Percentiles rank a stretch among this genome's conserved stretches.
Conservation (phyloP, 352 stramenopile species). For the Globisporangium alternatum region DNA sequence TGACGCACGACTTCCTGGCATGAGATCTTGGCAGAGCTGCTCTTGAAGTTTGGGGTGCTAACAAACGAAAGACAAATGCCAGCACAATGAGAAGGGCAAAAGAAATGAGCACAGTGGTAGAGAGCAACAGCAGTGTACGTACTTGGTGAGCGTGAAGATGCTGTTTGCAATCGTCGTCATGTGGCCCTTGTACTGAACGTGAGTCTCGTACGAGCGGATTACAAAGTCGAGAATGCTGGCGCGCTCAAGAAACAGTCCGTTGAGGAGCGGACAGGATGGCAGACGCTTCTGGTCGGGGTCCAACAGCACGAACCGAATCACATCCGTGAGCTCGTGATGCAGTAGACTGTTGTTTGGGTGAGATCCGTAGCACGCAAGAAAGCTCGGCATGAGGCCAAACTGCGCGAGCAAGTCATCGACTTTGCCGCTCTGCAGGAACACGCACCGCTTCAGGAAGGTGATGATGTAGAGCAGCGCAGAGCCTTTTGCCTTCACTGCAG, state of each 20-base stretch:
- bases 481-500: constrained; percentile 56
- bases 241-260: constrained; percentile 67
- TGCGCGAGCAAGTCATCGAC: constrained; percentile 69
- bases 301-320: constrained; percentile 84
- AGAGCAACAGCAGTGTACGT: constrained; percentile 21
- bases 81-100: neutral
- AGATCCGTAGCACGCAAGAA: constrained; percentile 73
- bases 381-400: constrained; percentile 77
- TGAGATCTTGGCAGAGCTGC: constrained; percentile 44
- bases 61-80: neutral
- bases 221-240: constrained; percentile 83
- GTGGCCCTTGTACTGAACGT: constrained; percentile 86
- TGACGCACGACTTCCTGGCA: constrained; percentile 80
- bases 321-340: constrained; percentile 82
- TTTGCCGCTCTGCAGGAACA: constrained; percentile 75
- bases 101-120: neutral
- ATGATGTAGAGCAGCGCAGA: constrained; percentile 74
- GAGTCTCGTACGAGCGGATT: constrained; percentile 67
- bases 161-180: constrained; percentile 89
- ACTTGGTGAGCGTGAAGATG: constrained; percentile 86
- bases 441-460: constrained; percentile 81
- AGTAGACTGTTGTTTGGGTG: constrained; percentile 82
- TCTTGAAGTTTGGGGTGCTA: constrained; percentile 72
- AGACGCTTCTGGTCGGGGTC: constrained; percentile 83
- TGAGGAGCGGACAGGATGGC: constrained; percentile 72